Percentiles rank a stretch among this genome's conserved stretches.
These are phyloP conservation scores for Panaeolus papilionaceus DNA, from an alignment of 768 basidiomycete species.

Conservation along the genomic window DNA sequence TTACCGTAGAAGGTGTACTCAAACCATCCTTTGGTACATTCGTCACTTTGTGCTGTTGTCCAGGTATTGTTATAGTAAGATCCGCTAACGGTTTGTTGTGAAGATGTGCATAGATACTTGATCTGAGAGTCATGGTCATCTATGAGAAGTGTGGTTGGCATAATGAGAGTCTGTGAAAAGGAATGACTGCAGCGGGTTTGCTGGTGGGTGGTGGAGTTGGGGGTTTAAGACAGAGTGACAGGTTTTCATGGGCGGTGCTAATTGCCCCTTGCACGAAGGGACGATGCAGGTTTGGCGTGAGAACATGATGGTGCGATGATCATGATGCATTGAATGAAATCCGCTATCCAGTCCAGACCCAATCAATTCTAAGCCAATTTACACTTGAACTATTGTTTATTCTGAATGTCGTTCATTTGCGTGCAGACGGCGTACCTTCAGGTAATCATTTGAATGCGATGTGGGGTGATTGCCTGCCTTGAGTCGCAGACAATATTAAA, in stretches of 20 bases:
- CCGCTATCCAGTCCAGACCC: too few species aligned
- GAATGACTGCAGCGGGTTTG: constrained; percentile 28
- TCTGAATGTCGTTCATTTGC: neutral
- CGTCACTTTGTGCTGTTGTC: constrained; percentile 38
- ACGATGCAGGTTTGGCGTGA: constrained; percentile 2
- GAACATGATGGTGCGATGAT: neutral
- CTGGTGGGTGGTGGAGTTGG: constrained; percentile 23
- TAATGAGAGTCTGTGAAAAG: constrained; percentile 24
- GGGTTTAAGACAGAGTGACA: neutral
- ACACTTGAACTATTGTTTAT: neutral
- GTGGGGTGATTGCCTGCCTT: neutral
- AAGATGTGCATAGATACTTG: constrained; percentile 43
- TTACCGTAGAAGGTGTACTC: constrained; percentile 45
- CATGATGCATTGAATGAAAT: too few species aligned
- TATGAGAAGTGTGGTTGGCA: constrained; percentile 34
- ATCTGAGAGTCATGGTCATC: constrained; percentile 45
- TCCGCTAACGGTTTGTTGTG: constrained; percentile 38
- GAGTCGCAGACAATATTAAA: neutral
- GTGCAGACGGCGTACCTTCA: neutral
- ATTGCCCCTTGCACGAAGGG: neutral
- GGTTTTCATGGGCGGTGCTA: constrained; percentile 1
- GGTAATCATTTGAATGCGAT: neutral
- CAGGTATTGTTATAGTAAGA: constrained; percentile 47
- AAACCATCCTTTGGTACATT: constrained; percentile 46
- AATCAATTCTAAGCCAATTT: neutral